Conservation (phyloP, 805 yeast genomes). For the Yamadazyma nakazawae region DNA sequence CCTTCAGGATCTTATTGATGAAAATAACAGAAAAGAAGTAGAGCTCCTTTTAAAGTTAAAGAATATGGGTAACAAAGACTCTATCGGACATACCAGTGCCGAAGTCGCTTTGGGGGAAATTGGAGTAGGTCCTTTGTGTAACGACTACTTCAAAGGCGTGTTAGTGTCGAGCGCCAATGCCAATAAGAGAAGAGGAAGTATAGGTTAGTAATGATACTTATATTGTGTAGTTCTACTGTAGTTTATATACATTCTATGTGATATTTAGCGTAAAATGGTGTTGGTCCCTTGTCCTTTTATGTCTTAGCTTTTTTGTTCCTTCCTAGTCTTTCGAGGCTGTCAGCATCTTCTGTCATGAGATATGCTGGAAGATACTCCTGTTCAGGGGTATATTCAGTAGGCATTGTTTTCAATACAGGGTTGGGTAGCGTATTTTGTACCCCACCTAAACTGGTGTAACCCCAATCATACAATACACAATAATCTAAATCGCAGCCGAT, state of each 20-base stretch:
- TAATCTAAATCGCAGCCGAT: conserved; percentile 56
- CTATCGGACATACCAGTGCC: conserved; percentile 65
- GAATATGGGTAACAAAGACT: conserved; percentile 41
- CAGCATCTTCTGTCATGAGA: conserved; percentile 54
- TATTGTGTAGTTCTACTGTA: not conserved
- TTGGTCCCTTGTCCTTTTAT: not conserved
- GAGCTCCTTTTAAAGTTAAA: conserved; percentile 63
- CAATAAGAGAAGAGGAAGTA: conserved; percentile 21
- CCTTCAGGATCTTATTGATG: conserved; percentile 71
- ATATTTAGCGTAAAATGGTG: not conserved
- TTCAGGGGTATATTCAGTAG: conserved; percentile 11
- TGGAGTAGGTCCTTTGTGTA: conserved; percentile 80
- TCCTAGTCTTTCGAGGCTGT: conserved; percentile 52
- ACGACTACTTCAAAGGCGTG: conserved; percentile 27
- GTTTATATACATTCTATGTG: not conserved
- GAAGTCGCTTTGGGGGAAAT: conserved; percentile 71
- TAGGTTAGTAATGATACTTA: not conserved
- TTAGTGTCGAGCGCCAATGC: conserved; percentile 23
- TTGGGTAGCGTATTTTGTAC: conserved; percentile 65
- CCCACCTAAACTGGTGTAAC: conserved; percentile 91
- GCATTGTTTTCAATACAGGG: conserved; percentile 43
- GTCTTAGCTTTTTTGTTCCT: conserved; percentile 16
- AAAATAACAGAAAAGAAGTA: conserved; percentile 73
- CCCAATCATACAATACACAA: conserved; percentile 73
- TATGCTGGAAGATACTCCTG: conserved; percentile 46